These are phyloP conservation scores for Chlorella sp. DNA, from an alignment of 139 green algal genomes.

Conservation along the genomic window DNA sequence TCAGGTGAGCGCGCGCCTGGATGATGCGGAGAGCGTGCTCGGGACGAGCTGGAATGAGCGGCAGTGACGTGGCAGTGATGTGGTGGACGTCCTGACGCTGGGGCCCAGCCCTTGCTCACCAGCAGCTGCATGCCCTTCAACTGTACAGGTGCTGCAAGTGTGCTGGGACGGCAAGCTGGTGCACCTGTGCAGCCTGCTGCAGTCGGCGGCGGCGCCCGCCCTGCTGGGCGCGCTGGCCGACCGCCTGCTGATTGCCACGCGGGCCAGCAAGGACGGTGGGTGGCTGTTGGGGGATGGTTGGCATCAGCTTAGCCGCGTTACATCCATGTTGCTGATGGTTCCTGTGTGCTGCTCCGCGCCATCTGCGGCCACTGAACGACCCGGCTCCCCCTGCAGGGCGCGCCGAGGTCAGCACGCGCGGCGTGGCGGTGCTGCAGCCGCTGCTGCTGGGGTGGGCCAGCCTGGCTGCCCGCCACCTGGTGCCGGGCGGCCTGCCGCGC, in stretches of 20 bases:
- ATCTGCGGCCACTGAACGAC: not conserved
- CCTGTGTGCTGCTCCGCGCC: no score
- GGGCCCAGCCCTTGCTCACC: not conserved
- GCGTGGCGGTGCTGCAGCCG: conserved; percentile 38
- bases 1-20: conserved; percentile 29
- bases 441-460: conserved; percentile 57
- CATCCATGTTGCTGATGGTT: no score
- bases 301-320: no score
- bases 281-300: no score
- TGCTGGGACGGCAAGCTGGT: conserved; percentile 48
- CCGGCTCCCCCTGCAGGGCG: conserved; percentile 18
- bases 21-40: not conserved
- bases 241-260: conserved; percentile 48
- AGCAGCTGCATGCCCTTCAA: conserved; percentile 1
- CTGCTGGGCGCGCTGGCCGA: conserved; percentile 58
- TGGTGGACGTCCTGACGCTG: not conserved
- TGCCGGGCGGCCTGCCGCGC: conserved; percentile 38
- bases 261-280: no score
- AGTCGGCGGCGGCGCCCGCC: conserved; percentile 4
- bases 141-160: conserved; percentile 52
- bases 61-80: not conserved
- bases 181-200: conserved; percentile 48
- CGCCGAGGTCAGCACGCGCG: conserved; percentile 39
- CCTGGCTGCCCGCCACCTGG: conserved; percentile 27
- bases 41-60: not conserved